phyloP scores from a whole-genome alignment of 345 rosid genomes.

The Erucastrum elatum region DNA sequence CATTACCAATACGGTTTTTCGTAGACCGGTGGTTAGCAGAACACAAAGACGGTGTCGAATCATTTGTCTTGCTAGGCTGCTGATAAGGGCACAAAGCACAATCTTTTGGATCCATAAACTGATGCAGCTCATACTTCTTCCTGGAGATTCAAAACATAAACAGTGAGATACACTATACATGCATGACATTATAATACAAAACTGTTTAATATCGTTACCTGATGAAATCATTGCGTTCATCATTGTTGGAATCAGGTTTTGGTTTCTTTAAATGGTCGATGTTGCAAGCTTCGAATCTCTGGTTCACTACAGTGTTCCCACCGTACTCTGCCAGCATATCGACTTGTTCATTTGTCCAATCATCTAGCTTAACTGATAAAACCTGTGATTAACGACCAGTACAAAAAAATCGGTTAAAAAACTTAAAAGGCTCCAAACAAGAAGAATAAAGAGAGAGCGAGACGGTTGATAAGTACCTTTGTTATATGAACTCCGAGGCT shows the following conservation, averaged over 20 bases:
- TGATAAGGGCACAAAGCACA: constrained; percentile 45
- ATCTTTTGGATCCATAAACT: constrained; percentile 54
- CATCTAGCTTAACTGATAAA: constrained; percentile 85
- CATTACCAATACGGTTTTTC: constrained; percentile 66
- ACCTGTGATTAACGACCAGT: constrained; percentile 50
- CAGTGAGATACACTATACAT: neutral
- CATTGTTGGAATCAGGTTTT: constrained; percentile 68
- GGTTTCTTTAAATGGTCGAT: constrained; percentile 67
- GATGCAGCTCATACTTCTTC: constrained; percentile 79
- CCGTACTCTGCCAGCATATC: constrained; percentile 58
- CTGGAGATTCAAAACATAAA: constrained; percentile 45
- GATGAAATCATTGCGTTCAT: constrained; percentile 81
- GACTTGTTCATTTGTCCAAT: constrained; percentile 96
- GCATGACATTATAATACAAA: neutral
- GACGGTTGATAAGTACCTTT: constrained; percentile 53
- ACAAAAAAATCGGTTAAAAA: constrained; percentile 1
- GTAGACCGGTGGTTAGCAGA: constrained; percentile 41
- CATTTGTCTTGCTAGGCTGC: constrained; percentile 20
- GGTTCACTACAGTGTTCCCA: constrained; percentile 70
- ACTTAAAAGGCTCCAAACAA: constrained; percentile 17
- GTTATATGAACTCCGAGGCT: constrained; percentile 98
- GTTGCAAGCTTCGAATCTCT: constrained; percentile 73
- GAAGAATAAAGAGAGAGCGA: constrained; percentile 3
- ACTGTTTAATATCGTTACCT: constrained; percentile 42
- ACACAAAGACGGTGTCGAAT: constrained; percentile 41